Conservation (phyloP, 1,139 yeast species). For the Yamadazyma sp. region DNA sequence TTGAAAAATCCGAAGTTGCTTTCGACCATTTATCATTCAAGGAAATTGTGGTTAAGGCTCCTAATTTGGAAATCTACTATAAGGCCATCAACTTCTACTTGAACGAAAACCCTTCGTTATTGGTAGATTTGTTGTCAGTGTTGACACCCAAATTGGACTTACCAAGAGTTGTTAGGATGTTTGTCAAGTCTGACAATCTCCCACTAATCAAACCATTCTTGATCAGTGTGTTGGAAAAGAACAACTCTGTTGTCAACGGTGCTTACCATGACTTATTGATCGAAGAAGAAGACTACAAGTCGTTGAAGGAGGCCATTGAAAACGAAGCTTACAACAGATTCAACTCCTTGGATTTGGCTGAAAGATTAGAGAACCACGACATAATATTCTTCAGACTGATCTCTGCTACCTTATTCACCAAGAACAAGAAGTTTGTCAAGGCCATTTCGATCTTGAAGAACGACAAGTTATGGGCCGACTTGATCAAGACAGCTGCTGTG, state of each 20-base stretch:
- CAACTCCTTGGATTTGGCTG: conserved; percentile 90
- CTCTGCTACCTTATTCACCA: conserved; percentile 90
- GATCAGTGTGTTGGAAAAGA: conserved; percentile 86
- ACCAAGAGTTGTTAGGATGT: conserved; percentile 92
- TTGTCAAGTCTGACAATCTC: conserved; percentile 91
- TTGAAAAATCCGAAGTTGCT: conserved; percentile 89
- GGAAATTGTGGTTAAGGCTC: conserved; percentile 91
- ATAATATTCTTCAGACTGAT: conserved; percentile 92
- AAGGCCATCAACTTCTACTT: conserved; percentile 94
- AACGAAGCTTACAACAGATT: conserved; percentile 77
- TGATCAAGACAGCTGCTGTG: conserved; percentile 87
- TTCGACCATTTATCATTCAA: conserved; percentile 94
- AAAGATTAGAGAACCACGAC: conserved; percentile 88
- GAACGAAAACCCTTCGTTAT: conserved; percentile 85
- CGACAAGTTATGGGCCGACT: conserved; percentile 93
- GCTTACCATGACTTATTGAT: conserved; percentile 95
- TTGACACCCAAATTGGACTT: conserved; percentile 91
- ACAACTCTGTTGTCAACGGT: conserved; percentile 85
- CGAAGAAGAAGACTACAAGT: conserved; percentile 94
- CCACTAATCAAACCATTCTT: conserved; percentile 95
- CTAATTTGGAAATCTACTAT: conserved; percentile 94
- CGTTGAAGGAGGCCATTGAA: conserved; percentile 84
- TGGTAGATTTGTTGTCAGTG: conserved; percentile 82
- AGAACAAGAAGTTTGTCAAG: conserved; percentile 91
- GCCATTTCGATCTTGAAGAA: conserved; percentile 85